Percentiles rank a stretch among this genome's conserved stretches.
Evolutionary conservation across 768 basidiomycete species (phyloP).

Genomic region (Lentinula sp.): DNA sequence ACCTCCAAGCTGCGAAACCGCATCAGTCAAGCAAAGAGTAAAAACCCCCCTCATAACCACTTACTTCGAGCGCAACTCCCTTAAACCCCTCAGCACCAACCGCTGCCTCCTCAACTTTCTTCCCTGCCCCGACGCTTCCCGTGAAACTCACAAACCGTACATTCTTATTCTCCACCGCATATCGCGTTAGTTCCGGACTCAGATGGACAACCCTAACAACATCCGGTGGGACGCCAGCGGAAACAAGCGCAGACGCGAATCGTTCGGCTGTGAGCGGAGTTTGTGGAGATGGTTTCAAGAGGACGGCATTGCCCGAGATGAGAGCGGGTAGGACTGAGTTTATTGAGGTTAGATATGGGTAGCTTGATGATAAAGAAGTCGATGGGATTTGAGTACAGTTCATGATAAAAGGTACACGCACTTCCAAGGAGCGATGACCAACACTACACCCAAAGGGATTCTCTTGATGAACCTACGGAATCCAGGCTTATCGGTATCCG

Average conservation of each 20-base stretch:
- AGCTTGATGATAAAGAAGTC: slow-evolving; percentile 37
- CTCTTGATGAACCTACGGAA: slow-evolving; percentile 82
- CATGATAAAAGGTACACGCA: slow-evolving; percentile 28
- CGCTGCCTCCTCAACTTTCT: slow-evolving; percentile 66
- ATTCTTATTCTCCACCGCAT: slow-evolving; percentile 55
- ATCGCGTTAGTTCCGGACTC: slow-evolving; percentile 50
- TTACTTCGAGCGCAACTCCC: slow-evolving; percentile 79
- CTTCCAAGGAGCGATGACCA: slow-evolving; percentile 93
- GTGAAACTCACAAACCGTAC: slow-evolving; percentile 90
- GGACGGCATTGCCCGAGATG: slow-evolving; percentile 82
- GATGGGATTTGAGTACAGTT: neutral
- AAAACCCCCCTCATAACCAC: neutral
- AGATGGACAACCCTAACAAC: slow-evolving; percentile 76
- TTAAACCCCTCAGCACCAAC: slow-evolving; percentile 68
- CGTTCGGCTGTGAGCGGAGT: slow-evolving; percentile 87
- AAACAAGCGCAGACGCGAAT: slow-evolving; percentile 58
- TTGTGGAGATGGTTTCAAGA: slow-evolving; percentile 96
- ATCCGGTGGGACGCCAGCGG: slow-evolving; percentile 73
- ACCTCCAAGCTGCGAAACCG: slow-evolving; percentile 67
- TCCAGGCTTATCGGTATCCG: slow-evolving; percentile 76
- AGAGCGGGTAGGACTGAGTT: slow-evolving; percentile 92
- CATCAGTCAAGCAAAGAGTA: neutral
- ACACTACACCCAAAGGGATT: slow-evolving; percentile 78
- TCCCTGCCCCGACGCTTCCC: slow-evolving; percentile 74
- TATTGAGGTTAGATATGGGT: slow-evolving; percentile 83